Base-by-base conservation (phyloP, 139 green algal genomes). In the Chlorella sp. region DNA sequence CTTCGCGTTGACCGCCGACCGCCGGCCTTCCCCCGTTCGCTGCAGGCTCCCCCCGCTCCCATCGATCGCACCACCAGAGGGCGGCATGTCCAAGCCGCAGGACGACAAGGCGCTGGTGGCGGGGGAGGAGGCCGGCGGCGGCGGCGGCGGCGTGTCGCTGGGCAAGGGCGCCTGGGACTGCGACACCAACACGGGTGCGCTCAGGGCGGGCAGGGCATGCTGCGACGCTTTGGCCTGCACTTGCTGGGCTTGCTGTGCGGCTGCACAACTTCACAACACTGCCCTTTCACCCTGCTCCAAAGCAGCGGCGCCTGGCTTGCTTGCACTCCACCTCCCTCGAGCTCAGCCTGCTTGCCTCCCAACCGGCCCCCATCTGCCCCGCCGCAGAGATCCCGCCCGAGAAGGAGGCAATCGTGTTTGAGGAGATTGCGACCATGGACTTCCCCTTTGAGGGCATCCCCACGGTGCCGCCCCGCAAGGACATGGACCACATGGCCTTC, bases 131-230 rank as follows among this genome's bases (percentile, higher is more conserved):
- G 87, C 34, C 40, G 83, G 77, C 62, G 81, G 48, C 58, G 79
- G 70, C 36, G 82, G 86, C 41, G 86, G 81, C 65, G 75, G 74
- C 26, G 78, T 90, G 28, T 88, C 83, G 19, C 70, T 98, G 14
- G 96, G 96, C 58, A 99, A 99, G 90, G 96, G 96, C 62, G 96
- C 96, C 6, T 99, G 96, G 96, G 94, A 98, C 85, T 98, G 95
- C 83, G 96, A 98, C 82, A 90, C 84, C 13, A 94, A 95, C 68
- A 80, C 46, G 28, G 77, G 77, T 73, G 60, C 44, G 30, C 30
- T 32, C 30, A 40, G 64, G n/a, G 11, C 51, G 51, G 51, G 51
- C 51, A 8, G 8, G n/a, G n/a, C n/a, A n/a, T n/a, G n/a, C n/a
- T n/a, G n/a, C n/a, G n/a, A n/a, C n/a, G n/a, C n/a, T n/a, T n/a